These are phyloP conservation scores for Favolaschia claudopus DNA, from an alignment of 768 basidiomycete species.

Conservation along the genomic window DNA sequence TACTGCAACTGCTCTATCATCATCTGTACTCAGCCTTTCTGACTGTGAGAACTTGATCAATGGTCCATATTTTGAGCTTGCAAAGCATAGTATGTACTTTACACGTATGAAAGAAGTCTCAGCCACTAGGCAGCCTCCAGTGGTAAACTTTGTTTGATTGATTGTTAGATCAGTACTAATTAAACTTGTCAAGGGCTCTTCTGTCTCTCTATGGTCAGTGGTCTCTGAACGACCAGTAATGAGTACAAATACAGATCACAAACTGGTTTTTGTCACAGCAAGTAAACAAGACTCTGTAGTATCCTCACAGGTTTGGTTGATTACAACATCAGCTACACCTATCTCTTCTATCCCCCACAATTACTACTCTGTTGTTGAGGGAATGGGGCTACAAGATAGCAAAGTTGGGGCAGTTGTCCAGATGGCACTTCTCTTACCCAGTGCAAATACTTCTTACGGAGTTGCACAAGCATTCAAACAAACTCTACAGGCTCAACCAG, in stretches of 20 bases:
- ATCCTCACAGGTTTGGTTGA: conserved; percentile 16
- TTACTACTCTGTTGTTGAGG: conserved; percentile 2
- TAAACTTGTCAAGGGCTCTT: not conserved
- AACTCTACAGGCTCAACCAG: no score
- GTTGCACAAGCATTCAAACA: no score
- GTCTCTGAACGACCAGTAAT: not conserved
- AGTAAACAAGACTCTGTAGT: not conserved
- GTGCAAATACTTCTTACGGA: not conserved
- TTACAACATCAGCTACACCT: conserved; percentile 11
- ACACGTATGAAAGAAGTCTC: conserved; percentile 18
- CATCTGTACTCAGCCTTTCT: not conserved
- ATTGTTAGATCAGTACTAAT: not conserved
- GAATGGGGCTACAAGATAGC: conserved; percentile 12
- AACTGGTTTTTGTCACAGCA: not conserved
- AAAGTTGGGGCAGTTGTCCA: conserved; percentile 16
- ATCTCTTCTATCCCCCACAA: conserved; percentile 13
- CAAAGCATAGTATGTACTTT: conserved; percentile 23
- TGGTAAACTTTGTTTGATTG: conserved; percentile 4
- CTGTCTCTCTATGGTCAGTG: conserved; percentile 10
- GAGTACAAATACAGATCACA: not conserved
- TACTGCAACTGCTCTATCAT: conserved; percentile 11
- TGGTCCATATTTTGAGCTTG: conserved; percentile 17
- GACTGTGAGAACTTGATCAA: conserved; percentile 22
- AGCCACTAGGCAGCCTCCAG: not conserved
- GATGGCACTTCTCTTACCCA: conserved; percentile 4